Evolutionary conservation across 176 grass and related monocot genomes (phyloP).

Genomic region (Triticum dicoccoides): DNA sequence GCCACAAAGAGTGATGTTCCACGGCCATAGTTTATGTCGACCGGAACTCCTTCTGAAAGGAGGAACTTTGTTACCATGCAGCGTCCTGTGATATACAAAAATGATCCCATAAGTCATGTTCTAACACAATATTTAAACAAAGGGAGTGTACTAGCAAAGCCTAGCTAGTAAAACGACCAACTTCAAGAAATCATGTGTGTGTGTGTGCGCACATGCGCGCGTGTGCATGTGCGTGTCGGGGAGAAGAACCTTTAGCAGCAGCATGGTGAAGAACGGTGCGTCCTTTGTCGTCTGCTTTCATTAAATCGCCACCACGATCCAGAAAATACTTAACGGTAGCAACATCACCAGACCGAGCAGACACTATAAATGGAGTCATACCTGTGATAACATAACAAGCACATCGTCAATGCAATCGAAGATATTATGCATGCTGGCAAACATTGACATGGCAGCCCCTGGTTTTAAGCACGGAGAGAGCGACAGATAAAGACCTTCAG

Average conservation of each 20-base stretch:
- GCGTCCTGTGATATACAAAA: neutral
- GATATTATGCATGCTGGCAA: neutral
- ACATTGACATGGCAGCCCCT: neutral
- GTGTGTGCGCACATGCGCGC: too few relatives aligned
- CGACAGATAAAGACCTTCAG: neutral
- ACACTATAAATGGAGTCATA: slow-evolving; percentile 5
- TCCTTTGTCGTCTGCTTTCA: slow-evolving; percentile 18
- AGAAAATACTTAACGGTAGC: slow-evolving; percentile 22
- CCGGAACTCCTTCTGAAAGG: slow-evolving; percentile 27
- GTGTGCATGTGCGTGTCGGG: neutral
- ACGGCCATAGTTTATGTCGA: slow-evolving; percentile 5
- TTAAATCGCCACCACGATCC: slow-evolving; percentile 31
- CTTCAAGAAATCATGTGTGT: neutral
- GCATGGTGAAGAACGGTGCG: slow-evolving; percentile 21
- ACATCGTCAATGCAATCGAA: neutral
- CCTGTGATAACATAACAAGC: neutral
- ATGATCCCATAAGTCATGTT: neutral
- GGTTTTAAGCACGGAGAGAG: too few relatives aligned
- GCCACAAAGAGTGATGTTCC: slow-evolving; percentile 19
- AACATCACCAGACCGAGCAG: slow-evolving; percentile 22
- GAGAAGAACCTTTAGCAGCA: neutral
- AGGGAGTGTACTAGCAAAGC: neutral
- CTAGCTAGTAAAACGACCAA: neutral
- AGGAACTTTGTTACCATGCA: slow-evolving; percentile 21
- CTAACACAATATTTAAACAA: neutral